Base-by-base conservation (phyloP, 208 protist species). In the Borovskyia barvae region DNA sequence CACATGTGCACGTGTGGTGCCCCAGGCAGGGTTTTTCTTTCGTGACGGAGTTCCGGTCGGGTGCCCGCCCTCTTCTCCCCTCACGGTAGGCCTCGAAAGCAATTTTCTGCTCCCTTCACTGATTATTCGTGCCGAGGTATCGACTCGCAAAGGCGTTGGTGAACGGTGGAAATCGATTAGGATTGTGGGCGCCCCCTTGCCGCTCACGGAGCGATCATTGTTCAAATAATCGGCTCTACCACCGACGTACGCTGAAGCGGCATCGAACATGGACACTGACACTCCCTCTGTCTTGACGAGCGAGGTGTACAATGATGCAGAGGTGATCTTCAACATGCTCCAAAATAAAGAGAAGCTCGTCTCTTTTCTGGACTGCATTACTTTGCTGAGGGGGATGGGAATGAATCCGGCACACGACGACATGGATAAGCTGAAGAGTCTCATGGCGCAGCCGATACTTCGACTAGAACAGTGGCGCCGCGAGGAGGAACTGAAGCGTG, bases 311-410 rank as follows among this genome's bases (percentile, higher is more conserved):
- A 95, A 95, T 56, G 72, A 85, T 40, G 90, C 90, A 0, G 84
- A 92, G 52, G 51, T 62, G 3, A 77, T 87, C 20, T 95, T 95
- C 55, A 75, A 60, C 37, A 71, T 88, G 61, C 67, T 95, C 11
- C 80, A 95, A 43, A 93, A 84, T 65, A 93, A 93, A 46, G 85
- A 95, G 19, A 93, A 92, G 69, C 75, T 93, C 8, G 66, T 95
- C 7, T 95, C 90, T 15, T 92, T 92, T 43, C 73, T 95, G 19
- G 90, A 95, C 62, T 95, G 90, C 73, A 82, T 80, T 48, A 95
- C 86, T 17, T 61, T 95, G n/a, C 74, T 95, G 49, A 80, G 90
- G 4, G 85, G 80, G 4, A 93, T 95, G 85, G 90, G 90, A 2
- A 95, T 95, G 90, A 95, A 95, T 54, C 90, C 90, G 0, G 90